Evolutionary conservation across 139 green algal species (phyloP), one percentile per base, ranked within the genome.

Genomic region (Chlamydomonas applanata): DNA sequence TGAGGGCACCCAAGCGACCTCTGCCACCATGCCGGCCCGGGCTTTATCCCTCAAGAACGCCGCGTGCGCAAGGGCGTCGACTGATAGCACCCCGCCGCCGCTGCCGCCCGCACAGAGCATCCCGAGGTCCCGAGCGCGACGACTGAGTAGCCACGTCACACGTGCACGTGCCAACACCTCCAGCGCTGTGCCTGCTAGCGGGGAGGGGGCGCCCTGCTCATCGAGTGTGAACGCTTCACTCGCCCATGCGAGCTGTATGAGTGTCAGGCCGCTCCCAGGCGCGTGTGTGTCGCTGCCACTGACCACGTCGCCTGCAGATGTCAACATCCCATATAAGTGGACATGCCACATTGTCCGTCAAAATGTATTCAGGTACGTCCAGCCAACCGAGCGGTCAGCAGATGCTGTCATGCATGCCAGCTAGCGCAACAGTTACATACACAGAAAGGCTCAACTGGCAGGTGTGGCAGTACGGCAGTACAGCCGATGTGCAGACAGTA

Each of bases 171-270:
- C 7, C 36, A 71, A 36, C 22, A 59, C 7, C 64, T 71, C 64
- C 64, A 71, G 36, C 16, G 53, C 36, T 2, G 64, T 71, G 36
- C 64, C 64, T 4, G 35, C 4, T 36, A 71, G 20, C 13, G 64
- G 64, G 11, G 27, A 4, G 40, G 64, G 64, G 1, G 64, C 35
- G 35, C 64, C 64, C 5, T 71, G 20, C 35, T 60, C 25, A 19
- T 53, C 64, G 7, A 71, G 32, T 3, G 36, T 71, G 40, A 57
- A 71, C 20, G 64, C 64, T 36, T 71, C 64, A 34, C 64, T 57
- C 36, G 64, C 36, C 64, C 64, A 71, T 3, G 64, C 29, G 2
- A 71, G 40, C 64, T 71, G 64, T 36, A 71, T 71, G 36, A 71
- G 25, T 11, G 64, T 35, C 20, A 71, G 27, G 2, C 64, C 64